Evolutionary conservation across 2,329 filamentous ascomycete species (phyloP).

Genomic region (Fusarium drepaniforme): DNA sequence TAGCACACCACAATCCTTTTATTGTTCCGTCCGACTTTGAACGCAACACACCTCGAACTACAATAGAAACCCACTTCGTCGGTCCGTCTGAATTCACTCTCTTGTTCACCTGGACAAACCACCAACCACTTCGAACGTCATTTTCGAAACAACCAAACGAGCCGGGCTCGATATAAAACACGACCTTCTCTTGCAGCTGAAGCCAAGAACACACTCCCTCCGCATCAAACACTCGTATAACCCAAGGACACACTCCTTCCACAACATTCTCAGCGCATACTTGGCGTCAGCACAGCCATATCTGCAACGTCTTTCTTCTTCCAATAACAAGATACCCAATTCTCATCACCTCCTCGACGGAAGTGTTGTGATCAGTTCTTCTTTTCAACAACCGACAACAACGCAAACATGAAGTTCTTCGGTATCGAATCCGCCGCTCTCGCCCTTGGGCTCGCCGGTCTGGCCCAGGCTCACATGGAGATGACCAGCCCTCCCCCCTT

Average conservation of each 20-base stretch:
- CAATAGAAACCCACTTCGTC: constrained; percentile 26
- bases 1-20: constrained; percentile 37
- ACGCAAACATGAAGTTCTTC: constrained; percentile 56
- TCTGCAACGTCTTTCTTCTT: constrained; percentile 1
- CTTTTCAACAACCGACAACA: not conserved
- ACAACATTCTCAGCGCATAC: constrained; percentile 18
- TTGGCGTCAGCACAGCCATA: constrained; percentile 7
- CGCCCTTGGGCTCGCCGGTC: constrained; percentile 56
- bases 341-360: constrained; percentile 16
- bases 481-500: constrained; percentile 66
- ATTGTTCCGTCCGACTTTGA: constrained; percentile 14
- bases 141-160: constrained; percentile 10
- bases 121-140: constrained; percentile 10
- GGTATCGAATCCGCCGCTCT: constrained; percentile 49
- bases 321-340: constrained; percentile 26
- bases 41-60: constrained; percentile 13
- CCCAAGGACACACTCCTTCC: constrained; percentile 19
- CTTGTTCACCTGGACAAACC: constrained; percentile 34
- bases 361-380: constrained; percentile 22
- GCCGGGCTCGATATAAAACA: constrained; percentile 28
- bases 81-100: constrained; percentile 29
- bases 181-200: constrained; percentile 21
- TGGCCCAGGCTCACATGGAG: constrained; percentile 68
- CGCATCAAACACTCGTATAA: not conserved
- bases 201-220: constrained; percentile 21